phyloP scores from a whole-genome alignment of 495 filamentous ascomycete genomes.

The Penicillium samsonianum region DNA sequence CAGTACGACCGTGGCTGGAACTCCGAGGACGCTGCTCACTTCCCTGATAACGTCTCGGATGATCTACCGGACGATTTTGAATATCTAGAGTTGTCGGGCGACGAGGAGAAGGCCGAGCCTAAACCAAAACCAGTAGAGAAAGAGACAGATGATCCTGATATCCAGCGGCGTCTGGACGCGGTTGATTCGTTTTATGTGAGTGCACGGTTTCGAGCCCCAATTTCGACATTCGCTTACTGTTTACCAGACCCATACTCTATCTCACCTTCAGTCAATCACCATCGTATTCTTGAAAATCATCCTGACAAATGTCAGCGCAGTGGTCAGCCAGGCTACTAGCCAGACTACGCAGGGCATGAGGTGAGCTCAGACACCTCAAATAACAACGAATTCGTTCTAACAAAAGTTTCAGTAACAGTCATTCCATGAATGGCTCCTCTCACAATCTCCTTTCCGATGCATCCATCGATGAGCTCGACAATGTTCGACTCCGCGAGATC shows the following conservation, averaged over 20 bases:
- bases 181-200: constrained; percentile 87
- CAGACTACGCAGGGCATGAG: constrained; percentile 43
- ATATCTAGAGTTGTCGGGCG: constrained; percentile 31
- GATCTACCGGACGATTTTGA: constrained; percentile 25
- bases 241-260: constrained; percentile 66
- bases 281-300: constrained; percentile 89
- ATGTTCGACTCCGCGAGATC: constrained; percentile 78
- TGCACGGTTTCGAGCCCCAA: constrained; percentile 12
- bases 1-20: constrained; percentile 90
- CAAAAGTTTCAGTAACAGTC: constrained; percentile 34
- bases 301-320: constrained; percentile 72
- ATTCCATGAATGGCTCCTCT: constrained; percentile 35
- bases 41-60: constrained; percentile 48
- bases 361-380: constrained; percentile 23
- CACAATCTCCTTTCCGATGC: constrained; percentile 40
- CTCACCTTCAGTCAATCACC: constrained; percentile 88
- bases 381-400: background rate
- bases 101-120: constrained; percentile 31
- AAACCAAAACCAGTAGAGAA: constrained; percentile 33
- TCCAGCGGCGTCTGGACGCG: constrained; percentile 66
- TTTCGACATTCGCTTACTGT: constrained; percentile 10
- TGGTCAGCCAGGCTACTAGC: constrained; percentile 55
- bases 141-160: constrained; percentile 57
- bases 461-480: constrained; percentile 73
- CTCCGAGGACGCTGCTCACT: constrained; percentile 47